phyloP scores from a whole-genome alignment of 2,329 filamentous ascomycete genomes.

The Clarireedia homoeocarpa region DNA sequence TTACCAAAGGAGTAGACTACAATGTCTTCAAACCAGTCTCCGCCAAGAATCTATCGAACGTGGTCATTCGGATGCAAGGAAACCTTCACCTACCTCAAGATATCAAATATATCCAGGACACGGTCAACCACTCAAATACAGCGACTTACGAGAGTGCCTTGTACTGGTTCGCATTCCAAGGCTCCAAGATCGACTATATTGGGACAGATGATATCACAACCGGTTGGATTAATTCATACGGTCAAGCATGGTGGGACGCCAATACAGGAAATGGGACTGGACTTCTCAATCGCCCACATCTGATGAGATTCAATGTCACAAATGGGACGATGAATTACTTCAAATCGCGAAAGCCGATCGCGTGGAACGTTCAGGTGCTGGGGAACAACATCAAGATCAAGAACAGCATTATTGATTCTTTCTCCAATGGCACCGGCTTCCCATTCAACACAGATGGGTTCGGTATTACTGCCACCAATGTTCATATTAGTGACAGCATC shows the following conservation, averaged over 20 bases:
- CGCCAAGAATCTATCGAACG: conserved; percentile 35
- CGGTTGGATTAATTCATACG: conserved; percentile 40
- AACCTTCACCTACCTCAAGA: conserved; percentile 37
- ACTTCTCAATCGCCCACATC: conserved; percentile 33
- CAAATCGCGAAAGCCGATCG: conserved; percentile 37
- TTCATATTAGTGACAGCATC: conserved; percentile 25
- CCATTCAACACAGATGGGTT: conserved; percentile 29
- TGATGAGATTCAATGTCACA: conserved; percentile 33
- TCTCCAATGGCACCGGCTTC: conserved; percentile 4
- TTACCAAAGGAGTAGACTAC: conserved; percentile 35
- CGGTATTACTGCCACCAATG: conserved; percentile 28
- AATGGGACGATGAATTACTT: conserved; percentile 32
- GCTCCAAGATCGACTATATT: conserved; percentile 28
- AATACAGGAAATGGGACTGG: conserved; percentile 34
- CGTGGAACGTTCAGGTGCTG: conserved; percentile 34
- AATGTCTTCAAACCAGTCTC: conserved; percentile 35
- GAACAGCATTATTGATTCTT: conserved; percentile 32
- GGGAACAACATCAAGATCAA: conserved; percentile 35
- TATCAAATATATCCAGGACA: conserved; percentile 31
- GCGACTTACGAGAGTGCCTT: conserved; percentile 24
- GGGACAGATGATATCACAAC: conserved; percentile 31
- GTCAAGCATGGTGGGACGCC: conserved; percentile 38
- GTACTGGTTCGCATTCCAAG: conserved; percentile 34
- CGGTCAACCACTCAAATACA: conserved; percentile 29
- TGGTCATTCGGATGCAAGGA: conserved; percentile 35